Base-by-base conservation (phyloP, 495 filamentous ascomycete genomes). In the Lasiosphaeria ovina region DNA sequence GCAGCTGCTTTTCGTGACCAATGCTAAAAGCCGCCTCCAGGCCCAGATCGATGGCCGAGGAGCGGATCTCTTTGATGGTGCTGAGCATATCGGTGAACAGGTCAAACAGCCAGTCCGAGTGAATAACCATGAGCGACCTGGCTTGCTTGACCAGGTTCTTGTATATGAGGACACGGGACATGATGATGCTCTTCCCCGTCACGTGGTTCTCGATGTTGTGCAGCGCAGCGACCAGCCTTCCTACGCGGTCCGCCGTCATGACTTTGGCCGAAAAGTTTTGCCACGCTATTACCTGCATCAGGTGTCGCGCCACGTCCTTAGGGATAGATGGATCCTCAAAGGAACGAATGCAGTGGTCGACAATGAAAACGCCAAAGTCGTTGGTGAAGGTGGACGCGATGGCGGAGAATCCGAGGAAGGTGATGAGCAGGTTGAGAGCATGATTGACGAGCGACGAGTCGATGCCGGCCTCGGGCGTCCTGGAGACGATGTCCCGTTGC, bases 51-150 rank as follows among this genome's bases (percentile, higher is more conserved):
- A 98, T 87, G 11, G 92, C 91, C n/a, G 84, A 82, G 3, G 77
- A 69, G 47, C 91, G 79, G 38, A 90, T 87, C 48, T 96, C 92
- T 62, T 87, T 89, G 53, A 92, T 71, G 55, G 73, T 86, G 70
- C 90, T 90, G 24, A 96, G 82, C 74, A 96, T 83, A 35, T 91
- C 90, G 31, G 81, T 83, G 56, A 97, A 84, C n/a, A 96, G 72
- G 68, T 93, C 87, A 35, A 87, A 76, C 42, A 96, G 80, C 93
- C 93, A 98, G 55, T 88, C 78, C 0, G 81, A 77, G 45, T 86
- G 78, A 5, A 77, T 64, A 10, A 83, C 61, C 85, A 98, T 95
- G 16, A 81, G 73, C 4, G 78, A 66, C 59, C 81, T 89, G 10
- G 82, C 80, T 71, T 94, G 90, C 52, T 75, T 77, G 16, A 96